These are phyloP conservation scores for Suillus spraguei DNA, from an alignment of 768 basidiomycete species.

Conservation along the genomic window DNA sequence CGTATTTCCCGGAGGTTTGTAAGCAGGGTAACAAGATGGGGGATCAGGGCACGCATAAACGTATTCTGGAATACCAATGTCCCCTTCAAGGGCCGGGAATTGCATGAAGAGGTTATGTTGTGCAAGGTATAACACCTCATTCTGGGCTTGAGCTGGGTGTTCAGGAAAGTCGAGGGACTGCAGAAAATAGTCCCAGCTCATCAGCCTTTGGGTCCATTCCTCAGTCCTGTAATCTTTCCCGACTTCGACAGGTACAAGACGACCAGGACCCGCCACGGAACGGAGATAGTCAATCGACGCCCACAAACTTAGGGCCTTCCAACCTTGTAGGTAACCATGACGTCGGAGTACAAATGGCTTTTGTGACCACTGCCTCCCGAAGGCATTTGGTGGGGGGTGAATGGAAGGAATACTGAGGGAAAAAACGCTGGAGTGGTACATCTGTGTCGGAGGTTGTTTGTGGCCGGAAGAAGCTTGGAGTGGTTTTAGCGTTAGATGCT, in stretches of 20 bases:
- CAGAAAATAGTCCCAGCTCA: constrained; percentile 80
- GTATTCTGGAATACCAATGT: constrained; percentile 88
- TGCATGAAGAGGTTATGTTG: constrained; percentile 87
- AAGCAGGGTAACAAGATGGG: constrained; percentile 47
- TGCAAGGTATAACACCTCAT: constrained; percentile 73
- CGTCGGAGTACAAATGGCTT: constrained; percentile 73
- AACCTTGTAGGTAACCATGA: constrained; percentile 54
- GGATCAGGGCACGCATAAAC: constrained; percentile 65
- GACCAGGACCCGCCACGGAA: constrained; percentile 71
- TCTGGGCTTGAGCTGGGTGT: constrained; percentile 15
- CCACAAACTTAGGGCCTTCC: constrained; percentile 88
- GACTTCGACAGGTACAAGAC: constrained; percentile 89
- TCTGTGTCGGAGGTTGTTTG: constrained; percentile 13
- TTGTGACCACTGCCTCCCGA: constrained; percentile 44
- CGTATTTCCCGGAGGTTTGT: constrained; percentile 65
- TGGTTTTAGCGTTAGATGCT: constrained; percentile 6
- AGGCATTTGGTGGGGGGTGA: constrained; percentile 59
- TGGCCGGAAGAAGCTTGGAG: background rate
- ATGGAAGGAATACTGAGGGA: constrained; percentile 42
- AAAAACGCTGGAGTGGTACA: constrained; percentile 3
- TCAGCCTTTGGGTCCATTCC: constrained; percentile 81
- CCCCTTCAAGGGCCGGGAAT: constrained; percentile 75
- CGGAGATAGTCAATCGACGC: constrained; percentile 66
- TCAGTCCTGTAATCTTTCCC: constrained; percentile 80
- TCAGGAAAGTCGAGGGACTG: constrained; percentile 38